phyloP scores from a whole-genome alignment of 1,139 yeast genomes.

The Pichia sp. region DNA sequence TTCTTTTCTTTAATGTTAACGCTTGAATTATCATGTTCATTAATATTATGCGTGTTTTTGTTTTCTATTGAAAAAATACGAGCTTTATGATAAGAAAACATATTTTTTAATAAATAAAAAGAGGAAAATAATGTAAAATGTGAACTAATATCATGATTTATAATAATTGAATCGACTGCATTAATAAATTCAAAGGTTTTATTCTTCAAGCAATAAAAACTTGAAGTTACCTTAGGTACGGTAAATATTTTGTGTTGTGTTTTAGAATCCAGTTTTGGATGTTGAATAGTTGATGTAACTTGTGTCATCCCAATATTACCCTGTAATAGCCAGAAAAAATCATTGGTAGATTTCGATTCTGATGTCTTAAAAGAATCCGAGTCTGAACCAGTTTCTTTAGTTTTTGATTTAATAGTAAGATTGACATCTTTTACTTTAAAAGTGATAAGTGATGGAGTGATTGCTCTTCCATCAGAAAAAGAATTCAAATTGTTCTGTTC shows the following conservation, averaged over 20 bases:
- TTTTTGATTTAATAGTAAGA: slow-evolving; percentile 20
- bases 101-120: slow-evolving; percentile 44
- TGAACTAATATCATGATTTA: slow-evolving; percentile 36
- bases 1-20: not conserved
- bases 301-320: not conserved
- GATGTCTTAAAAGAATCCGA: slow-evolving; percentile 1
- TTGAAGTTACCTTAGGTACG: slow-evolving; percentile 11
- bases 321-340: slow-evolving; percentile 16
- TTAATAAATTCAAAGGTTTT: slow-evolving; percentile 9
- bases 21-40: slow-evolving; percentile 3
- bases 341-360: slow-evolving; percentile 10
- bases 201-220: slow-evolving; percentile 12
- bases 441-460: slow-evolving; percentile 10
- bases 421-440: slow-evolving; percentile 25
- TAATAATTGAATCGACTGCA: slow-evolving; percentile 1
- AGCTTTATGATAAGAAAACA: slow-evolving; percentile 35
- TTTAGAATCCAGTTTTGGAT: not conserved
- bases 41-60: not conserved
- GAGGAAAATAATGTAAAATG: slow-evolving; percentile 50
- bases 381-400: slow-evolving; percentile 5
- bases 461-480: slow-evolving; percentile 4
- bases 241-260: slow-evolving; percentile 3
- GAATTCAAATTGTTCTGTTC: slow-evolving; percentile 15
- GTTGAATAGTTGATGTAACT: slow-evolving; percentile 4
- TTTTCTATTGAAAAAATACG: slow-evolving; percentile 3